phyloP scores from a whole-genome alignment of 164 flowering plant species.

The Dillenia suffruticosa region DNA sequence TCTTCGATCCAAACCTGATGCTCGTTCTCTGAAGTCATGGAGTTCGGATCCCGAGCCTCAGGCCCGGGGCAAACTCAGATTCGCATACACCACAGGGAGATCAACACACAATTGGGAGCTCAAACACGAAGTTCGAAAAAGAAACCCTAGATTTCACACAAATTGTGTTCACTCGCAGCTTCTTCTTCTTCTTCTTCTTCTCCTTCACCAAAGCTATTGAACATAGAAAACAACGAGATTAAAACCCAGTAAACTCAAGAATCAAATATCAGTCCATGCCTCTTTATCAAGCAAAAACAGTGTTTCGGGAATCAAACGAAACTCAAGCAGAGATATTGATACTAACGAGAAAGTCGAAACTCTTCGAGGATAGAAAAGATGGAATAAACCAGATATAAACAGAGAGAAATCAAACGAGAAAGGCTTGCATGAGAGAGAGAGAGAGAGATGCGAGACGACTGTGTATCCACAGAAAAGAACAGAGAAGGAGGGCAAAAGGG shows the following conservation, averaged over 20 bases:
- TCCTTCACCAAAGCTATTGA: slow-evolving; percentile 6
- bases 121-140: neutral
- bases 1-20: slow-evolving; percentile 20
- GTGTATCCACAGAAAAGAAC: too few species aligned
- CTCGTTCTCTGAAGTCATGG: slow-evolving; percentile 44
- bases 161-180: slow-evolving; percentile 24
- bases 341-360: neutral
- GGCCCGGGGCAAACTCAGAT: slow-evolving; percentile 37
- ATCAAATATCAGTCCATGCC: too few species aligned
- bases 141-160: slow-evolving; percentile 40
- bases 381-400: neutral
- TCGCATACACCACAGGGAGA: slow-evolving; percentile 22
- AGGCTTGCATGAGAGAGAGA: too few species aligned
- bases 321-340: neutral
- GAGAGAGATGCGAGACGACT: too few species aligned
- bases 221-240: neutral
- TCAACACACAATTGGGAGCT: slow-evolving; percentile 8
- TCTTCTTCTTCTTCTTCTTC: slow-evolving; percentile 3
- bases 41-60: slow-evolving; percentile 42
- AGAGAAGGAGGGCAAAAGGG: too few species aligned
- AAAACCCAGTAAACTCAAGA: too few species aligned
- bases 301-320: neutral
- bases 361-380: neutral
- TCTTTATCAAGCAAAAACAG: too few species aligned
- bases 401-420: too few species aligned